Conservation (phyloP, 306 rosid genomes). For the Fragaria vesca region DNA sequence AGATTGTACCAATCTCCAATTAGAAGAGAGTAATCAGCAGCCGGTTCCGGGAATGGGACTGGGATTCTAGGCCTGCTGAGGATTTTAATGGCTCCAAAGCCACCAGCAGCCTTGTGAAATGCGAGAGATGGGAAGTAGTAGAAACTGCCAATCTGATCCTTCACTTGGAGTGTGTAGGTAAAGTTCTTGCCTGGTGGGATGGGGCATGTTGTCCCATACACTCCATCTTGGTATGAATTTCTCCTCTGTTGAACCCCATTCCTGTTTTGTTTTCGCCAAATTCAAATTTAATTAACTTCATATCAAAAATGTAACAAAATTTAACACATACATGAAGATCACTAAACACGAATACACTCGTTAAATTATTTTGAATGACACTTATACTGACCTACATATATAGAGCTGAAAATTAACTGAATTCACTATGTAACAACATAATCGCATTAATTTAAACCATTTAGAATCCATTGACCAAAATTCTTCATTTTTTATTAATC, state of each 20-base stretch:
- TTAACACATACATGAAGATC: not conserved
- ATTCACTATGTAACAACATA: too few relatives aligned
- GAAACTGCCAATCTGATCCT: slow-evolving; percentile 88
- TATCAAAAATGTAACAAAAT: not conserved
- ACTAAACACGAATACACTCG: not conserved
- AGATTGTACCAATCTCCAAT: slow-evolving; percentile 88
- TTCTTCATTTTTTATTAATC: too few relatives aligned
- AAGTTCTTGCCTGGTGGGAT: slow-evolving; percentile 89
- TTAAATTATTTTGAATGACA: not conserved
- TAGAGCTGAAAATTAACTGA: too few relatives aligned
- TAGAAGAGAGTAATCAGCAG: slow-evolving; percentile 62
- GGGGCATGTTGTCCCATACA: slow-evolving; percentile 83
- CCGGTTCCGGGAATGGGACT: slow-evolving; percentile 87
- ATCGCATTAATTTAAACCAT: too few relatives aligned
- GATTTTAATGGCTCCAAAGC: slow-evolving; percentile 68
- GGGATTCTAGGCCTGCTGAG: slow-evolving; percentile 89
- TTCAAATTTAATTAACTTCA: not conserved
- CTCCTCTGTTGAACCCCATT: slow-evolving; percentile 86
- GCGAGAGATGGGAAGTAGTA: slow-evolving; percentile 87
- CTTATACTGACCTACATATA: too few relatives aligned
- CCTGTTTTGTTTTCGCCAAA: slow-evolving; percentile 38
- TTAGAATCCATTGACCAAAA: too few relatives aligned
- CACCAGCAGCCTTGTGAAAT: slow-evolving; percentile 92
- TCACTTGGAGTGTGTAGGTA: slow-evolving; percentile 83
- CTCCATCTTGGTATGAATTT: slow-evolving; percentile 82